phyloP scores from a whole-genome alignment of 495 filamentous ascomycete genomes.

The Stereocaulon alpinum region DNA sequence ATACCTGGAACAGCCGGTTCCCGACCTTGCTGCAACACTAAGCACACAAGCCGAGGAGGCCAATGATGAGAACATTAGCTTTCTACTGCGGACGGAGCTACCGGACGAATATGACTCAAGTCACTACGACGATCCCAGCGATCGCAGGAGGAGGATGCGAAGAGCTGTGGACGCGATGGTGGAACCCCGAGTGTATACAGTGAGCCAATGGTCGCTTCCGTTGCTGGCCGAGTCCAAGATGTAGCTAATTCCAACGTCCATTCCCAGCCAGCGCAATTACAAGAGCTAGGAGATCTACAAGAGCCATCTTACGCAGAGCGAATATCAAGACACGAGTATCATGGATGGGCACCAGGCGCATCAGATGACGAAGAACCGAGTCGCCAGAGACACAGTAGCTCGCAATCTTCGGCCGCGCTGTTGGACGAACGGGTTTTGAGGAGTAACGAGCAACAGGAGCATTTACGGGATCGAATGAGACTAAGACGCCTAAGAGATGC shows the following conservation, averaged over 20 bases:
- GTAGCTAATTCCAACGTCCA: not conserved
- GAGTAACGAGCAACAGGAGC: conserved; percentile 25
- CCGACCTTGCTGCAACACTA: conserved; percentile 37
- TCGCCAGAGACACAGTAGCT: not conserved
- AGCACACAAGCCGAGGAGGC: conserved; percentile 40
- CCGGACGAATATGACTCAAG: conserved; percentile 3
- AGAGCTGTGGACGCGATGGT: conserved; percentile 12
- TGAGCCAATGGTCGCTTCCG: not conserved
- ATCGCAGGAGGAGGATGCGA: conserved; percentile 7
- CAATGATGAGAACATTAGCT: conserved; percentile 50
- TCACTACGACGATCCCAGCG: not conserved
- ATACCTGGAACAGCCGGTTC: conserved; percentile 29
- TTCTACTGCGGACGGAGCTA: conserved; percentile 42
- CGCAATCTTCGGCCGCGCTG: conserved; percentile 50
- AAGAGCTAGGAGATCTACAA: conserved; percentile 13
- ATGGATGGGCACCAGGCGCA: conserved; percentile 49
- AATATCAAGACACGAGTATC: conserved; percentile 22
- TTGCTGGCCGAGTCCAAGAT: not conserved
- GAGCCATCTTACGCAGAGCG: conserved; percentile 8
- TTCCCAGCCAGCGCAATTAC: conserved; percentile 13
- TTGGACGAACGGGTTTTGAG: conserved; percentile 91
- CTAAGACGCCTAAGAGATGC: conserved; percentile 14
- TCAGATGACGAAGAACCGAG: conserved; percentile 41
- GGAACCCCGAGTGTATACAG: conserved; percentile 12
- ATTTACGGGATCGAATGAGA: conserved; percentile 15